Evolutionary conservation across 345 rosid species (phyloP).

Genomic region (Atalantia buxifolia): DNA sequence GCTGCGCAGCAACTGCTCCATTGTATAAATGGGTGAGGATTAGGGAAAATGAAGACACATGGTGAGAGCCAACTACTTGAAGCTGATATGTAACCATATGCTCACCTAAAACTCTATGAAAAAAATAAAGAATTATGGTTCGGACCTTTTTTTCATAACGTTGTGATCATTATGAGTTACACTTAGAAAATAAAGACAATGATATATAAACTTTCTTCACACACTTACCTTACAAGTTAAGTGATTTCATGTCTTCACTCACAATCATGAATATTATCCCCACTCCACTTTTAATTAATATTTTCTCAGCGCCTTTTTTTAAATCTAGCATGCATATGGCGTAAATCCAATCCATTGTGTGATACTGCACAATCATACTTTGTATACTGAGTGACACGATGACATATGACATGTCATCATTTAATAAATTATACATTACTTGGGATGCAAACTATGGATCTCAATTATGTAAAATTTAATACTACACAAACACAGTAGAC

Average conservation of each 20-base stretch:
- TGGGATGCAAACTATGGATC: too few species aligned
- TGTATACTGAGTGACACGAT: too few species aligned
- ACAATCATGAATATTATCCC: constrained; percentile 11
- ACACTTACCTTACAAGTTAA: constrained; percentile 67
- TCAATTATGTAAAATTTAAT: too few species aligned
- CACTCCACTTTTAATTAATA: too few species aligned
- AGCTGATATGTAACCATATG: constrained; percentile 35
- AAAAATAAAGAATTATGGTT: not conserved
- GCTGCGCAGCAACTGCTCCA: constrained; percentile 5
- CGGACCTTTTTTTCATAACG: not conserved
- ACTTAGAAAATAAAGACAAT: constrained; percentile 28
- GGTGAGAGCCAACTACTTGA: constrained; percentile 30
- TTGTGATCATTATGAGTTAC: not conserved
- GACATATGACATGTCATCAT: too few species aligned
- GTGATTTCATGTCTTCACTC: constrained; percentile 27
- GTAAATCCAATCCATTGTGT: too few species aligned
- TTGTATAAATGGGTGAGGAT: not conserved
- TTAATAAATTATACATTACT: too few species aligned
- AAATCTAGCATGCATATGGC: too few species aligned
- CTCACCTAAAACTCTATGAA: constrained; percentile 15
- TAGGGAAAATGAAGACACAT: not conserved
- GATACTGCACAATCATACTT: too few species aligned
- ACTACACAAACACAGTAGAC: too few species aligned
- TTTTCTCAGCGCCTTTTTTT: not conserved
- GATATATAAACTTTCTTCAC: constrained; percentile 39